These are phyloP conservation scores for Nicotiana otophora DNA, from an alignment of 257 asterid genomes.

Conservation along the genomic window DNA sequence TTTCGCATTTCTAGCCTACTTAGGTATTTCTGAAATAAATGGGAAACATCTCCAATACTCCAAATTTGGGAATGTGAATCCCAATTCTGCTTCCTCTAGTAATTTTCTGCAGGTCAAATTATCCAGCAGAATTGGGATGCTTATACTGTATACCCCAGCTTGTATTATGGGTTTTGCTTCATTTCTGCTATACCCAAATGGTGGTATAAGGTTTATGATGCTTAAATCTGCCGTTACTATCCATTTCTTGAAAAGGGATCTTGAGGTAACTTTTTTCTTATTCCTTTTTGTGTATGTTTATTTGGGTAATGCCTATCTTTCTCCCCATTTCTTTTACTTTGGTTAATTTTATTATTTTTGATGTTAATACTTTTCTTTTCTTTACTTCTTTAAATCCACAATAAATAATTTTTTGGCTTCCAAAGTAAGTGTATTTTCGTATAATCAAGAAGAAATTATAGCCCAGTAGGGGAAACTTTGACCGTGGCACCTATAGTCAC, in stretches of 20 bases:
- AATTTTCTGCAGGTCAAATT: constrained; percentile 12
- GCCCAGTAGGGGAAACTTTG: too few relatives aligned
- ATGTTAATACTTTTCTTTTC: too few relatives aligned
- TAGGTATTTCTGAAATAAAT: constrained; percentile 40
- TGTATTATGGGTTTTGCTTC: constrained; percentile 38
- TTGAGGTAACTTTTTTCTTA: constrained; percentile 40
- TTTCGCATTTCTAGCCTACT: constrained; percentile 23
- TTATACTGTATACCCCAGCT: constrained; percentile 42
- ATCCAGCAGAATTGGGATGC: constrained; percentile 44
- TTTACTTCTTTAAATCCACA: too few relatives aligned
- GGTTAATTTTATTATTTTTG: too few relatives aligned
- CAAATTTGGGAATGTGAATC: constrained; percentile 31
- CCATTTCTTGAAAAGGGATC: constrained; percentile 69
- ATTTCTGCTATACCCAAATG: constrained; percentile 35
- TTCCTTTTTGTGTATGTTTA: neutral
- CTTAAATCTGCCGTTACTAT: constrained; percentile 47
- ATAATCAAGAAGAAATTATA: too few relatives aligned
- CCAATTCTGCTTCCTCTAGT: neutral
- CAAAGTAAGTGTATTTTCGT: too few relatives aligned
- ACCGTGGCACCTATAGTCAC: too few relatives aligned
- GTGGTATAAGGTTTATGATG: constrained; percentile 51
- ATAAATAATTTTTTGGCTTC: too few relatives aligned
- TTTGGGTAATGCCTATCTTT: too few relatives aligned
- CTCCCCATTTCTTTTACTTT: too few relatives aligned
- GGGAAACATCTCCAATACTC: constrained; percentile 52